Conservation (phyloP, 345 rosid species). For the Aquilaria malaccensis region DNA sequence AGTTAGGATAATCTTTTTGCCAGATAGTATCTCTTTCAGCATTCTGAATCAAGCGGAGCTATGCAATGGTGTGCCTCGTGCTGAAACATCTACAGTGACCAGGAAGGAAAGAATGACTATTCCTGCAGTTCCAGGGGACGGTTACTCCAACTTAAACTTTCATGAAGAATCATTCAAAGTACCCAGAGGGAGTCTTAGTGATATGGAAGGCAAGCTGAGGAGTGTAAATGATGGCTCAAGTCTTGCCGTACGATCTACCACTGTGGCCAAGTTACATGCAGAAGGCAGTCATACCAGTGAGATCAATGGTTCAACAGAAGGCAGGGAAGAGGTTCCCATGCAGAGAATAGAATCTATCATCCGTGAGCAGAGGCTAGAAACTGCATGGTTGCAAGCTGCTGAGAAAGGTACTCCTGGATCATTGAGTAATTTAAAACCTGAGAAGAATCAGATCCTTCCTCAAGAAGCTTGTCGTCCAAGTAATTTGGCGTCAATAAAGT, state of each 20-base stretch:
- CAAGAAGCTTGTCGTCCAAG: conserved; percentile 58
- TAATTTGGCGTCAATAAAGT: conserved; percentile 36
- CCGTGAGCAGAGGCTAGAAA: conserved; percentile 87
- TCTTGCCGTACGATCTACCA: conserved; percentile 16
- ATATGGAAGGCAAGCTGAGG: conserved; percentile 29
- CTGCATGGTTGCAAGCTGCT: conserved; percentile 92
- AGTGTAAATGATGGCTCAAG: conserved; percentile 21
- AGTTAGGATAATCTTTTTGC: conserved; percentile 64
- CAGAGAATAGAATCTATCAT: conserved; percentile 94
- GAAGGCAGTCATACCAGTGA: conserved; percentile 25
- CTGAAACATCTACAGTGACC: conserved; percentile 21
- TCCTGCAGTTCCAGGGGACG: conserved; percentile 17
- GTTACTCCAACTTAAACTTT: conserved; percentile 22
- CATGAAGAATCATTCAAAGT: conserved; percentile 31
- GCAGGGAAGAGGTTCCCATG: conserved; percentile 55
- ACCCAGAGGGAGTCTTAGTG: conserved; percentile 33
- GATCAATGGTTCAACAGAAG: conserved; percentile 29
- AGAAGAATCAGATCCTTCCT: conserved; percentile 86
- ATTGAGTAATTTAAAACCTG: conserved; percentile 53
- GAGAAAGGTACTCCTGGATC: conserved; percentile 83
- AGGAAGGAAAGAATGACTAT: conserved; percentile 31
- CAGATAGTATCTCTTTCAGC: conserved; percentile 37
- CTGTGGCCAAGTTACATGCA: conserved; percentile 27
- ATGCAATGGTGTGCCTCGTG: conserved; percentile 20
- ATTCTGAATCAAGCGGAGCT: conserved; percentile 17